Evolutionary conservation across 352 stramenopile species (phyloP).

Genomic region (Phytophthora pinifolia): DNA sequence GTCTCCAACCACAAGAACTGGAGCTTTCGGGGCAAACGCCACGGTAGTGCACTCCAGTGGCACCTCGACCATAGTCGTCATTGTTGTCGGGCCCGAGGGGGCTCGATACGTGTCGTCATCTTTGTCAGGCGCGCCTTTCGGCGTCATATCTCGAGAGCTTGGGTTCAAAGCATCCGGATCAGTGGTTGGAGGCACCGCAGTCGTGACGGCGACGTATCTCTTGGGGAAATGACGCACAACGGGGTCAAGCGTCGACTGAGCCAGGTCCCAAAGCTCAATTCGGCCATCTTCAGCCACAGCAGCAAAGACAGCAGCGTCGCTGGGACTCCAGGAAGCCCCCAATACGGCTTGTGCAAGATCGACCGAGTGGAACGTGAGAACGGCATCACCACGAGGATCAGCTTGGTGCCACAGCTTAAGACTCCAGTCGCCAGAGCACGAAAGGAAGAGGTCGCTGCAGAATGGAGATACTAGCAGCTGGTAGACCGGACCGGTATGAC

Average conservation of each 20-base stretch:
- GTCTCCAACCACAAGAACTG: slow-evolving; percentile 77
- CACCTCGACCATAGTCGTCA: slow-evolving; percentile 34
- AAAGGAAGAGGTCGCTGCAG: slow-evolving; percentile 83
- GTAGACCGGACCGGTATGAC: slow-evolving; percentile 90
- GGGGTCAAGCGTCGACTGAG: slow-evolving; percentile 80
- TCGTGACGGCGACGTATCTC: slow-evolving; percentile 34
- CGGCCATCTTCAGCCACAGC: slow-evolving; percentile 88
- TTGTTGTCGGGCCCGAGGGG: neutral
- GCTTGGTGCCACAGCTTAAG: slow-evolving; percentile 86
- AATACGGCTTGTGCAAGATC: slow-evolving; percentile 82
- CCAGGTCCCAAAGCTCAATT: slow-evolving; percentile 92
- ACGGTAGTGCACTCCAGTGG: slow-evolving; percentile 68
- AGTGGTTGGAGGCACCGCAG: slow-evolving; percentile 3
- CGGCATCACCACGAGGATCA: slow-evolving; percentile 41
- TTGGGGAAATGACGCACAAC: slow-evolving; percentile 78
- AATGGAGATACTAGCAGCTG: slow-evolving; percentile 87
- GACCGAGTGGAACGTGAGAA: slow-evolving; percentile 72
- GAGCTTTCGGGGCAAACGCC: slow-evolving; percentile 65
- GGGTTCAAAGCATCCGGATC: slow-evolving; percentile 7
- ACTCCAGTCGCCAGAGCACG: slow-evolving; percentile 89
- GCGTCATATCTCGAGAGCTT: slow-evolving; percentile 18
- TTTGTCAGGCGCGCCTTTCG: slow-evolving; percentile 9
- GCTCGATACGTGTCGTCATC: slow-evolving; percentile 12
- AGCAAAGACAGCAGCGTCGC: slow-evolving; percentile 81
- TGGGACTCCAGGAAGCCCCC: slow-evolving; percentile 87